These are phyloP conservation scores for Manihot esculenta DNA, from an alignment of 441 rosid genomes.

Conservation along the genomic window DNA sequence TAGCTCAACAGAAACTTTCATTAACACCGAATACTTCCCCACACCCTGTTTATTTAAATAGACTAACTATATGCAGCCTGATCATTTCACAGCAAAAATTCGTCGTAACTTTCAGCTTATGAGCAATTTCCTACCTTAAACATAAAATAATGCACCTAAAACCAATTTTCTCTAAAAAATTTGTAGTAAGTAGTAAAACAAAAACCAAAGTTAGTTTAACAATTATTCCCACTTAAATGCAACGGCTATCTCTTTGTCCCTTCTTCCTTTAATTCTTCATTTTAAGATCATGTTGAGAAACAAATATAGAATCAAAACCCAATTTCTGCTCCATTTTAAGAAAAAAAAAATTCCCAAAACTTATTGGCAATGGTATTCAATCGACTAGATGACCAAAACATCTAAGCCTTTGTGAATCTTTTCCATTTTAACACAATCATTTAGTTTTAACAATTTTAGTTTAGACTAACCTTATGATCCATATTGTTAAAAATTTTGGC, in stretches of 20 bases:
- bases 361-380: background rate
- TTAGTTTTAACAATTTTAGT: too few relatives aligned
- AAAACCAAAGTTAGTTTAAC: background rate
- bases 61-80: background rate
- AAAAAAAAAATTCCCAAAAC: background rate
- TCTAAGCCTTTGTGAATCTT: too few relatives aligned
- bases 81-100: background rate
- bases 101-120: background rate
- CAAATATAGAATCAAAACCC: background rate
- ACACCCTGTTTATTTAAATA: background rate
- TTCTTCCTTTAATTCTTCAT: background rate
- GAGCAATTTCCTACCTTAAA: background rate
- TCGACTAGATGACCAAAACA: too few relatives aligned
- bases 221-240: background rate
- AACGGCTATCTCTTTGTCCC: background rate
- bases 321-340: constrained; percentile 4
- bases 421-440: too few relatives aligned
- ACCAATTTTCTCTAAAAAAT: background rate
- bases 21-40: background rate
- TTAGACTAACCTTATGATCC: too few relatives aligned
- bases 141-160: background rate
- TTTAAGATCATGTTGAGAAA: background rate
- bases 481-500: too few relatives aligned
- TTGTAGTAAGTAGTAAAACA: background rate
- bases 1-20: background rate